Conservation (phyloP, 2,329 filamentous ascomycete species). For the Nannizziopsis arthrosporioides region DNA sequence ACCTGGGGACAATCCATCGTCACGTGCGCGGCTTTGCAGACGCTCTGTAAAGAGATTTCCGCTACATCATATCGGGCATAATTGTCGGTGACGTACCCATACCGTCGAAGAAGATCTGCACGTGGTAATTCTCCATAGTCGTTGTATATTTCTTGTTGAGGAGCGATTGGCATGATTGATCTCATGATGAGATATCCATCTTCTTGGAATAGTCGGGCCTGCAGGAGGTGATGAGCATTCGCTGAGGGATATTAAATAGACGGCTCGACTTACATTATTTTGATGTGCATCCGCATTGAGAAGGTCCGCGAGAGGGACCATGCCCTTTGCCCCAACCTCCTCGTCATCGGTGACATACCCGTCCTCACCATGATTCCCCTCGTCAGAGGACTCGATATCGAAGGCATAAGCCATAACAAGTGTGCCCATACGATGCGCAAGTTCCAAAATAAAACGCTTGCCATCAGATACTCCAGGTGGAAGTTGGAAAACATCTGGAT, state of each 20-base stretch:
- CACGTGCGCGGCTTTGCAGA: constrained; percentile 37
- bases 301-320: constrained; percentile 85
- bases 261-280: constrained; percentile 55
- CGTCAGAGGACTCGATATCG: constrained; percentile 57
- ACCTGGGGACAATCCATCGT: constrained; percentile 25
- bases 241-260: neutral
- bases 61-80: constrained; percentile 73
- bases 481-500: constrained; percentile 34
- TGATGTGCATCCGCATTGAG: constrained; percentile 73
- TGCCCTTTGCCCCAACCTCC: constrained; percentile 61
- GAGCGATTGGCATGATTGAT: constrained; percentile 53
- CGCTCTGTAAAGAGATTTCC: constrained; percentile 55
- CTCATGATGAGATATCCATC: constrained; percentile 55
- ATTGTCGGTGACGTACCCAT: constrained; percentile 73
- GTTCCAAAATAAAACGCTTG: constrained; percentile 39
- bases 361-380: constrained; percentile 41
- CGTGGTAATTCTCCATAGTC: constrained; percentile 79
- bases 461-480: constrained; percentile 29
- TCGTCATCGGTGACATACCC: constrained; percentile 50
- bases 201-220: constrained; percentile 52
- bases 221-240: neutral
- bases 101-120: constrained; percentile 68
- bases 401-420: constrained; percentile 91
- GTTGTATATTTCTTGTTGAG: constrained; percentile 70
- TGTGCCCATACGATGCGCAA: constrained; percentile 71